Conservation (phyloP, 2,329 filamentous ascomycete species). For the Arthrobotrys iridis region DNA sequence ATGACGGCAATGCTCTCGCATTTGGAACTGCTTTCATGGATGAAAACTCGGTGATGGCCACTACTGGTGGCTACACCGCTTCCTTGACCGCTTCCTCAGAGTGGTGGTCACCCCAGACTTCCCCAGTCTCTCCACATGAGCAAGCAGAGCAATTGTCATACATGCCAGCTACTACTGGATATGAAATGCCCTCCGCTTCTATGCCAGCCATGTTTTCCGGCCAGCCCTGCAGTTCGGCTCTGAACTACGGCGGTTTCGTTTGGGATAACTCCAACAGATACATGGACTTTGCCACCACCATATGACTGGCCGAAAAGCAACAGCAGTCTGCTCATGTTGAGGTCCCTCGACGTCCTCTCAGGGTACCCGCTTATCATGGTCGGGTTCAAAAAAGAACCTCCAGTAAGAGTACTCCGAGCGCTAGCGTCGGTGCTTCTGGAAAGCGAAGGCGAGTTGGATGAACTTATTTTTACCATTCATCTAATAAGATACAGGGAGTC, state of each 20-base stretch:
- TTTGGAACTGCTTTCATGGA: slow-evolving; percentile 53
- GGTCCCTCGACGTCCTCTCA: slow-evolving; percentile 52
- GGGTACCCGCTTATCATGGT: slow-evolving; percentile 45
- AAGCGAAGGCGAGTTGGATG: slow-evolving; percentile 55
- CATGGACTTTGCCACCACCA: slow-evolving; percentile 52
- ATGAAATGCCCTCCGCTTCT: slow-evolving; percentile 43
- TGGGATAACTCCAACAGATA: slow-evolving; percentile 69
- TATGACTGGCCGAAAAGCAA: slow-evolving; percentile 54
- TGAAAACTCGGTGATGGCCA: slow-evolving; percentile 62
- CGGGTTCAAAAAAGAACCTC: slow-evolving; percentile 51
- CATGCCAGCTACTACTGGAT: slow-evolving; percentile 50
- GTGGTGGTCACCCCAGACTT: slow-evolving; percentile 53
- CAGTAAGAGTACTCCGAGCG: slow-evolving; percentile 43
- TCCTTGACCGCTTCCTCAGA: slow-evolving; percentile 49
- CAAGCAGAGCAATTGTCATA: slow-evolving; percentile 46
- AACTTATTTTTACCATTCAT: slow-evolving; percentile 55
- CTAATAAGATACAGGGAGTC: slow-evolving; percentile 46
- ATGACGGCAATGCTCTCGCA: slow-evolving; percentile 46
- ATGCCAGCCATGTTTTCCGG: slow-evolving; percentile 61
- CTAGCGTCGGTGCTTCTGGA: slow-evolving; percentile 54
- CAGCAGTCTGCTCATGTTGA: slow-evolving; percentile 47
- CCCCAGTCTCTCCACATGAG: slow-evolving; percentile 49
- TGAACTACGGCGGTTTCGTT: slow-evolving; percentile 80
- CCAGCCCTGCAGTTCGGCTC: slow-evolving; percentile 82
- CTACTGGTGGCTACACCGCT: slow-evolving; percentile 61